A percentile compares a stretch with the other conserved stretches of the same genome.
Conservation (phyloP, 495 filamentous ascomycete species). For the Ramalina peruviana region DNA sequence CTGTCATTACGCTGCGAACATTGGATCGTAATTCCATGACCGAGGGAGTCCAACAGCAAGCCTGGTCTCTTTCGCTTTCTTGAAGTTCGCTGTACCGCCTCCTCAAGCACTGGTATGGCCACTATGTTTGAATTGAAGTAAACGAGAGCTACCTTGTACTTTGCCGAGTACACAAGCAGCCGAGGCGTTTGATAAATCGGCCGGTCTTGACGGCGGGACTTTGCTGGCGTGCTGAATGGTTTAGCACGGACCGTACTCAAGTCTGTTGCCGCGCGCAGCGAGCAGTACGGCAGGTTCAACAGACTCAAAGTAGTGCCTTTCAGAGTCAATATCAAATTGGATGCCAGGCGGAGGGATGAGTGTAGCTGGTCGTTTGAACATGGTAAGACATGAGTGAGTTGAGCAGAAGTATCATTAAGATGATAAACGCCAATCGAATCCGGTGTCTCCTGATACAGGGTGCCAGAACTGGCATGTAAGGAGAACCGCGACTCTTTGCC, state of each 20-base stretch:
- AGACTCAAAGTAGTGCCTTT: constrained; percentile 3
- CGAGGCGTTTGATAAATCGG: background rate
- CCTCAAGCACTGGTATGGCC: constrained; percentile 33
- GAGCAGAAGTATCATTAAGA: constrained; percentile 4
- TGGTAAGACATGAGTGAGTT: constrained; percentile 1
- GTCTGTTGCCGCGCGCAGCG: constrained; percentile 3
- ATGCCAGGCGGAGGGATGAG: constrained; percentile 10
- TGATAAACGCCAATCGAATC: constrained; percentile 7
- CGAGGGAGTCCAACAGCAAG: constrained; percentile 56
- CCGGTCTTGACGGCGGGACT: background rate
- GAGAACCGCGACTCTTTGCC: constrained; percentile 1
- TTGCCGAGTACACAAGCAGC: constrained; percentile 36
- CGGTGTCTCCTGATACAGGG: constrained; percentile 6
- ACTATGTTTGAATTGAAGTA: constrained; percentile 32
- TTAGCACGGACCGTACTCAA: no score
- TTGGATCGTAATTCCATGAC: constrained; percentile 29
- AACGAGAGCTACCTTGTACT: constrained; percentile 35
- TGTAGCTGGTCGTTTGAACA: background rate
- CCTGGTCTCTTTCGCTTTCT: constrained; percentile 51
- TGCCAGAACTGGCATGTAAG: constrained; percentile 7
- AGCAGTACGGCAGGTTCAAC: constrained; percentile 7
- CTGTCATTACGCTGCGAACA: no score
- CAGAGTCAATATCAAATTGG: constrained; percentile 5
- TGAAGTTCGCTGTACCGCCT: constrained; percentile 7
- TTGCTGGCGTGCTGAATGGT: no score